Evolutionary conservation across 305 asterid genomes (phyloP).

Genomic region (Fraxinus angustifolia): DNA sequence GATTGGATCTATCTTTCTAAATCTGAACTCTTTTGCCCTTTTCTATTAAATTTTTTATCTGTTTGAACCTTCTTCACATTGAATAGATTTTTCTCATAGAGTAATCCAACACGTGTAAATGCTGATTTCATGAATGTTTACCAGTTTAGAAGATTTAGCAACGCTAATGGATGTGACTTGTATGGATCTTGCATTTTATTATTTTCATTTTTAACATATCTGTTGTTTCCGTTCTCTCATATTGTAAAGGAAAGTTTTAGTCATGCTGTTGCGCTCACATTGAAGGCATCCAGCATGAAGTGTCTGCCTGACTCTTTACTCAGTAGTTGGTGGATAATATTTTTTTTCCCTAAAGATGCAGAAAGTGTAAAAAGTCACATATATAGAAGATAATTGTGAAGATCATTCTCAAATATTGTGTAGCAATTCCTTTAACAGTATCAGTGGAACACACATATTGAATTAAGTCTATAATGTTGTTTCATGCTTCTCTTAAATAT

Average conservation of each 20-base stretch:
- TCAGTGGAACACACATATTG: not conserved
- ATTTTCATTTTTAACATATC: not conserved
- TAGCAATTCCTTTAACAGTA: not conserved
- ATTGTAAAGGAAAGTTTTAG: not conserved
- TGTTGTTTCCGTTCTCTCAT: not conserved
- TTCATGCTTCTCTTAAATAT: not conserved
- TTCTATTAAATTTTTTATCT: not conserved
- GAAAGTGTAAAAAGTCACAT: not conserved
- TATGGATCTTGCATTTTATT: not conserved
- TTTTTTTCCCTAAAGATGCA: not conserved
- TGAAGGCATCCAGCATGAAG: not conserved
- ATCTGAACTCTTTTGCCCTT: slow-evolving; percentile 4
- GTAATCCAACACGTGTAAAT: not conserved
- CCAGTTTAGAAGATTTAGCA: not conserved
- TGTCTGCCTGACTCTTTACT: not conserved
- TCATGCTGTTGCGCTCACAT: not conserved
- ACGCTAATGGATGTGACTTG: not conserved
- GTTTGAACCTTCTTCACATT: not conserved
- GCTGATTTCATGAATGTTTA: not conserved
- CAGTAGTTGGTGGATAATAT: not conserved
- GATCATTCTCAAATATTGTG: not conserved
- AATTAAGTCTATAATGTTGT: not conserved
- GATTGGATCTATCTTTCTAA: not conserved
- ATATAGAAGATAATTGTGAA: not conserved
- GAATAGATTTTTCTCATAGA: not conserved